Evolutionary conservation across 2,329 filamentous ascomycete genomes (phyloP), one percentile per base, ranked within the genome.

Genomic region (Alternaria atra): DNA sequence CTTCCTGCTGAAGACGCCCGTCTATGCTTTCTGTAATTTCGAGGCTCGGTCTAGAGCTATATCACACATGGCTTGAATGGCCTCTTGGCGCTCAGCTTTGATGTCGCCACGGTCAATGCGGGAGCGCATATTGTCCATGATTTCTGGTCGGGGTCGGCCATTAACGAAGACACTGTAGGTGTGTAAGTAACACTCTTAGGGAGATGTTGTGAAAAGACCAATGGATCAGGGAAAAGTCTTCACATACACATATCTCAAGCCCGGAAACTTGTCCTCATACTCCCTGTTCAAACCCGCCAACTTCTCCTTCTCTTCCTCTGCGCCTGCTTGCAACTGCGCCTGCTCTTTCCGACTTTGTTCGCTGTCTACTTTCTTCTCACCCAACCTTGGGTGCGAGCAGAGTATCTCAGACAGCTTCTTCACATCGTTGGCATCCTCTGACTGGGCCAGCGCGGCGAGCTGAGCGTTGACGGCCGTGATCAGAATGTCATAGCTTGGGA

Each of bases 51-150:
- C 92, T 52, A 87, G 86, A 30, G 94, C 94, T 73, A 97, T 97
- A 71, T 93, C 91, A 73, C 92, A 93, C 92, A 97, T 97, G 40
- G 94, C 92, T 84, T 90, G 85, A 51, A 97, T 90, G 6, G 87
- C 92, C 68, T 91, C 91, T 57, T 82, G 77, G 63, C 93, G 87
- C 80, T 97, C 94, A 15, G 82, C 82, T 25, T 83, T 79, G 52
- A 89, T 82, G 75, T 94, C 86, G 1, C 85, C 88, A 53, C 89
- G 82, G 15, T 84, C 86, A 72, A 97, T 97, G 53, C 94, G 85
- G 53, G 80, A 77, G 64, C 85, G 85, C 91, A 97, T 97, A 71
- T 97, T 89, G 64, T 87, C 84, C 90, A 97, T 92, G 56, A 97
- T 90, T 63, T 87, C 86, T 2, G 86, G 84, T 58, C 93, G 84